Base-by-base conservation (phyloP, 2,329 filamentous ascomycete genomes). In the Penicillium sp. region DNA sequence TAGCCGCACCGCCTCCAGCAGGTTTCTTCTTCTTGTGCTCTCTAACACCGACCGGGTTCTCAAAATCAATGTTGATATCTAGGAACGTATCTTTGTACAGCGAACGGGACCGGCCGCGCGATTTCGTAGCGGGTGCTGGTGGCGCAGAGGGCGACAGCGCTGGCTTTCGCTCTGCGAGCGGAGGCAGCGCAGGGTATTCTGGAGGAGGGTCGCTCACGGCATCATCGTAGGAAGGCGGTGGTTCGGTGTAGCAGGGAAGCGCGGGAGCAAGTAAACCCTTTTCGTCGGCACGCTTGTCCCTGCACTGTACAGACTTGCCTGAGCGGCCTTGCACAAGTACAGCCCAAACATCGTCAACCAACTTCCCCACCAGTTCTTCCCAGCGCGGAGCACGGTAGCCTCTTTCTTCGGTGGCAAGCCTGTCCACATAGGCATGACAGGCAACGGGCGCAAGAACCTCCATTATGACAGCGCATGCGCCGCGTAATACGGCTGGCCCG, bases 11-110 rank as follows among this genome's bases (percentile, higher is more conserved):
- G 33, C 66, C 65, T 35, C 64, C 49, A 37, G 19, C 49, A 37
- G 66, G 65, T 37, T 65, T 69, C 39, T 73, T 70, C 58, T 75
- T 76, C 61, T 75, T 73, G 56, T 74, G 70, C 60, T 76, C 73
- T 10, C 74, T 69, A 16, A 74, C 60, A 10, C 70, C 72, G 36
- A 53, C 36, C 0, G 65, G 50, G 3, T 39, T 60, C 11, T 61
- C 63, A 35, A 71, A 72, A 61, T 74, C 70, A 47, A 75, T 62
- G 6, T 59, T 50, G 6, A 60, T 18, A 54, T 63, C 58, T 6
- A 49, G 43, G 36, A 31, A 50, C 6, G 35, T 50, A 52, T 65
- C 54, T 47, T 60, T 60, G 19, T 40, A 52, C 7, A 60, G 31
- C 24, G 59, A 57, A 11, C 58, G 56, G 16, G 59, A 44, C 31